Evolutionary conservation across 345 rosid species (phyloP), one percentile per base, ranked within the genome.

Genomic region (Luvunga scandens): DNA sequence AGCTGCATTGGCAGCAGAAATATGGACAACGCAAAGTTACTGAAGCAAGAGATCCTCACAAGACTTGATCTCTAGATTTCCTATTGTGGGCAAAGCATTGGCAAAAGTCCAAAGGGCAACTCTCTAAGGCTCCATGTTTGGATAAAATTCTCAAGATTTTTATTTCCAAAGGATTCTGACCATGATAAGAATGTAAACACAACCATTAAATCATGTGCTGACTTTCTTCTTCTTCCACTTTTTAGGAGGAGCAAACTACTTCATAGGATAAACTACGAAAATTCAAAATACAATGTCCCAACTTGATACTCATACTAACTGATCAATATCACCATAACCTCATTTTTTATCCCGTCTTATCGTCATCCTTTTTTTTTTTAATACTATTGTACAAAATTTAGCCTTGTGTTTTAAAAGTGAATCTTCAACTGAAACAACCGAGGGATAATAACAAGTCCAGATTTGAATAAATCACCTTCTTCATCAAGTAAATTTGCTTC

Each of bases 401-500:
- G 28, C 42, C 28, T 60, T 22, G 59, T 30, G 70, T 68, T 30
- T 53, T 13, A 34, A 50, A 61, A 71, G 14, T 69, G 71, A 30
- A 73, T 34, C 34, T 38, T 63, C 38, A 80, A 69, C 24, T 30
- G 59, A 74, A 73, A 80, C 18, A 10, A 42, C 28, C 25, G 70
- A 7, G 80, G 60, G 69, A 21, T 19, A 22, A 68, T 31, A 72
- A 78, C 19, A 3, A 75, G 61, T 13, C 31, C 22, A 22, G 48
- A 36, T 56, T 66, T 57, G 34, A 66, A 76, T 28, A 71, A 65
- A 27, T 81, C 82, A 89, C 94, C 92, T 83, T 91, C 89, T 86
- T 85, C 91, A 77, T 88, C 89, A 61, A 91, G 90, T 81, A 91
- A 83, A 84, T 91, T 91, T 59, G 91, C 84, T 78, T 88, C 90